Base-by-base conservation (phyloP, 805 yeast genomes). In the Yamadazyma tumulicola region DNA sequence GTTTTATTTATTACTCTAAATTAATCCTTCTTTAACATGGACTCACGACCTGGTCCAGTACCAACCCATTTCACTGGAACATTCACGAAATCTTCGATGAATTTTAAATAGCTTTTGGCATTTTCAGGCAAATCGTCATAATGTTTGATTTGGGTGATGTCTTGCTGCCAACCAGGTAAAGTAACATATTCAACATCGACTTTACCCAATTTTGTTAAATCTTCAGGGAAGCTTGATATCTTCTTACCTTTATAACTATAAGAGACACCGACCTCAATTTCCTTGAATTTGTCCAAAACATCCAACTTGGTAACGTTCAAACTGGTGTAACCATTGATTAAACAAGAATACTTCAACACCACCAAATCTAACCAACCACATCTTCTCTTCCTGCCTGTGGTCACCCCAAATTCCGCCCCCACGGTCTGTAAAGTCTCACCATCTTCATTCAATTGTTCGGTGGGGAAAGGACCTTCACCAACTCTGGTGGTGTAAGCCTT, bases 331-430 rank as follows among this genome's bases (percentile, higher is more conserved):
- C 98, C 98, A 57, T 93, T 93, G 61, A 93, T 86, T 57, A 81
- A 64, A 38, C 88, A 79, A 24, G 97, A 87, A 68, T 93, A 91
- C 61, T 84, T 85, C 62, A 93, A 70, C 18, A 93, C 96, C 16
- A 93, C 97, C 51, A 93, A 72, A 65, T 93, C 98, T 57, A 93
- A 79, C 98, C 98, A 93, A 38, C 98, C 98, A 64, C 98, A 93
- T 68, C 98, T 81, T 73, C 98, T 85, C 75, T 89, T 88, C 70
- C 98, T 82, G 48, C 98, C 98, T 23, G 98, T 93, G 45, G 98
- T 93, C 49, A 93, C 98, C 65, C 98, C 98, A 54, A 59, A 85
- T 67, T 93, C 98, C 39, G 89, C 95, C 54, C 98, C 98, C 44
- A 93, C 85, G 28, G 72, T 65, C 63, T 93, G 98, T 56, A 93